Conservation (phyloP, 345 rosid genomes). For the Moricandia moricandioides region DNA sequence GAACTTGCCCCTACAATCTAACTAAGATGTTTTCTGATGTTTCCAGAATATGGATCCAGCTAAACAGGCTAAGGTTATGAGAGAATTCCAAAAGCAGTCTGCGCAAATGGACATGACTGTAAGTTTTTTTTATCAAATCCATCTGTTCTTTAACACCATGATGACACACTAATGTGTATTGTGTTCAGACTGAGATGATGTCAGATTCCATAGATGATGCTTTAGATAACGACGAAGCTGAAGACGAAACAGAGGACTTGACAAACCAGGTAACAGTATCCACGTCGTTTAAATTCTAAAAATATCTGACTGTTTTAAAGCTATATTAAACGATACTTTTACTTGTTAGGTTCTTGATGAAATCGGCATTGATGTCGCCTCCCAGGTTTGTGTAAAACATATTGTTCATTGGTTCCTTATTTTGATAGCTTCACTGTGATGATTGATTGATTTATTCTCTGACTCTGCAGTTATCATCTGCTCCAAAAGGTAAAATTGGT, state of each 20-base stretch:
- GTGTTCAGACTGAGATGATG: constrained; percentile 89
- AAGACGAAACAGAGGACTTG: constrained; percentile 91
- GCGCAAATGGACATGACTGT: constrained; percentile 98
- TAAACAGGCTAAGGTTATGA: constrained; percentile 72
- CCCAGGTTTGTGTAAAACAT: constrained; percentile 62
- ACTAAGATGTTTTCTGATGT: neutral
- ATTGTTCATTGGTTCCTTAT: neutral
- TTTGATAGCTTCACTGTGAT: neutral
- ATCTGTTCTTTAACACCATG: constrained; percentile 2
- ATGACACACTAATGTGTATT: constrained; percentile 19
- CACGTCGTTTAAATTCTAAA: neutral
- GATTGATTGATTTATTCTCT: constrained; percentile 1
- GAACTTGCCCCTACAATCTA: neutral
- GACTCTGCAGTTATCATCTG: constrained; percentile 63
- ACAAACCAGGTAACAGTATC: constrained; percentile 70
- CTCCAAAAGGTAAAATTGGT: constrained; percentile 77
- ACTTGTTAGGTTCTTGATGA: constrained; percentile 80
- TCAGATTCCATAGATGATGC: constrained; percentile 88
- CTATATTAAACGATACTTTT: neutral
- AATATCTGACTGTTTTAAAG: neutral
- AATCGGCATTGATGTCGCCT: constrained; percentile 90
- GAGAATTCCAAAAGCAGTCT: constrained; percentile 90
- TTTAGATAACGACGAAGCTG: constrained; percentile 88
- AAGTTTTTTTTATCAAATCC: constrained; percentile 39
- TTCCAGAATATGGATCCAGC: constrained; percentile 94